Conservation (phyloP, 257 asterid genomes). For the Voacanga thouarsii region DNA sequence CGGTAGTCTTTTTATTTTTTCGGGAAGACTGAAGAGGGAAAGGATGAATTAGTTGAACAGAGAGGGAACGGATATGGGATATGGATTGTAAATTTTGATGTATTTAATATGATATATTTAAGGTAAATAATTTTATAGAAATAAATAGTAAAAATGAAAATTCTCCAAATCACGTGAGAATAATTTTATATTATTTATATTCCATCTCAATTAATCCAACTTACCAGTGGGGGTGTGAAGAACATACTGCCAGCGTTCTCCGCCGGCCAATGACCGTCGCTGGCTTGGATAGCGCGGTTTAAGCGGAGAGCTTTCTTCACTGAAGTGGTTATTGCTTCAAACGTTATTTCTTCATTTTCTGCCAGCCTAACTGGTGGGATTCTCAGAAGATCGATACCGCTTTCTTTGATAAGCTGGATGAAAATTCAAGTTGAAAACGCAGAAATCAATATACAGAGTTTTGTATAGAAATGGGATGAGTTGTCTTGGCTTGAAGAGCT, state of each 20-base stretch:
- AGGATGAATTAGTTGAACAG: too few species aligned
- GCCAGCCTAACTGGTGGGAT: constrained; percentile 46
- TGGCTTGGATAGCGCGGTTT: constrained; percentile 64
- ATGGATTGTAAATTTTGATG: too few species aligned
- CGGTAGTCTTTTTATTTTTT: too few species aligned
- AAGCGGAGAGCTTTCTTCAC: constrained; percentile 55
- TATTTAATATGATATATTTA: too few species aligned
- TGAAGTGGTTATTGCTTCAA: constrained; percentile 43
- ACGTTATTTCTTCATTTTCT: constrained; percentile 44
- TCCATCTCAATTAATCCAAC: not conserved
- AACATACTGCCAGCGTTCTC: constrained; percentile 71
- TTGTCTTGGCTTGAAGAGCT: not conserved
- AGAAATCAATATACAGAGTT: not conserved
- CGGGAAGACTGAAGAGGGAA: too few species aligned
- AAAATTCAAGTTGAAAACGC: not conserved
- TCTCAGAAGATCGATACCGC: constrained; percentile 46
- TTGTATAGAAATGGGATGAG: not conserved
- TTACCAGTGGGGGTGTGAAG: constrained; percentile 50
- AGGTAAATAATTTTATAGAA: too few species aligned
- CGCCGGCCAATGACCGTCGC: constrained; percentile 84
- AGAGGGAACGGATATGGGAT: too few species aligned
- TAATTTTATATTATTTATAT: too few species aligned
- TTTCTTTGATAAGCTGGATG: constrained; percentile 45
- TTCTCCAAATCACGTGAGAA: too few species aligned
- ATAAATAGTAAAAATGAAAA: too few species aligned